Base-by-base conservation (phyloP, 768 basidiomycete genomes). In the Lactarius hatsudake region DNA sequence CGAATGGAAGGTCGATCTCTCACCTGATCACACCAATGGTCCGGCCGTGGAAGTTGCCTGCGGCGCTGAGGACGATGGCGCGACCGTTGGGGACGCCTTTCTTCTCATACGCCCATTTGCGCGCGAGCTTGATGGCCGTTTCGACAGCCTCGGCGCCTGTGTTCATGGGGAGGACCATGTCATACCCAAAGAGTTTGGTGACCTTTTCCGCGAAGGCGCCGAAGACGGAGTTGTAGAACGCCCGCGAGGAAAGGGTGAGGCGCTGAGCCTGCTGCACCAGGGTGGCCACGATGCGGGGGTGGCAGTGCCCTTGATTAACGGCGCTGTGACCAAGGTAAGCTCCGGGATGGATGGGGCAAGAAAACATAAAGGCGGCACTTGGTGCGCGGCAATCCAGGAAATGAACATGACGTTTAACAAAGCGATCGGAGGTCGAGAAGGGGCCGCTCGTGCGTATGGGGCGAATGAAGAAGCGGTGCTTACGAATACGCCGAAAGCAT, bases 131-230 rank as follows among this genome's bases (percentile, higher is more conserved):
- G 76, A 99, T 78, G n/a, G 89, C 87, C 0, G 96, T 97, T 80
- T 99, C 97, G 63, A 98, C 97, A 9, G 97, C 97, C 75, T 99
- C 97, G 0, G 95, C 95, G 56, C 96, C 96, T 0, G 96, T 98
- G 83, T 99, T 99, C 95, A 98, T 97, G 28, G 96, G 96, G 10
- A 98, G 82, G 2, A 97, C 94, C 88, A 94, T 95, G 69, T 96
- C 96, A 76, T 91, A 98, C 15, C 89, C 89, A 74, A 96, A 94
- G 79, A 91, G 85, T 66, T 86, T 79, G 1, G 90, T 93, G 66
- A 98, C 82, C 76, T 87, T 84, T 79, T 91, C 83, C 1, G 95
- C 94, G 76, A 95, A 99, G n/a, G 81, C 83, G 0, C 94, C 95
- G 71, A 99, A 93, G 69, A 89, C 83, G 57, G 88, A 88, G 73